Base-by-base conservation (phyloP, 148 eudicot species). In the Vaccinium corymbosum region DNA sequence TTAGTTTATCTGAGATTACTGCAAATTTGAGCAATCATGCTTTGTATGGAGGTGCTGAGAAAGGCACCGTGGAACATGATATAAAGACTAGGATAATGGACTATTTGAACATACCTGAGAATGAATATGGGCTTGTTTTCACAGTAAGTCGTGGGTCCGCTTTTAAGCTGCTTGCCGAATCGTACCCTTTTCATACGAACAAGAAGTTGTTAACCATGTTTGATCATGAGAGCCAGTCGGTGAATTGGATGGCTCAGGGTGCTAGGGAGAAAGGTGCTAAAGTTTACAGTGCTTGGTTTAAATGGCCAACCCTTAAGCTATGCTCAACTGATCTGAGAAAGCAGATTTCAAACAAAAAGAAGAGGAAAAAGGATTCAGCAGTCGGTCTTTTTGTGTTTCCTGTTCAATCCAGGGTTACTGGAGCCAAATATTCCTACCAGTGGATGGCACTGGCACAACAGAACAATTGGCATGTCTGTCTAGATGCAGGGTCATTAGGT, bases 361-460 rank as follows among this genome's bases (percentile, higher is more conserved):
- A 82, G 89, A 91, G 93, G 83, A 96, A 93, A 90, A 97, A 94
- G 85, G 97, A 94, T 85, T 89, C 98, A 29, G 94, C 97, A 0
- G 82, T 85, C 46, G 99, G 99, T 83, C 94, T 97, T 61, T 97
- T 97, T 82, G 99, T 91, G 35, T 97, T 95, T 76, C 99, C 99
- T 46, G 99, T 96, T 52, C 99, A 96, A 85, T 96, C 98, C 50
- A 87, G 99, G 57, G 99, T 96, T 49, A 96, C 97, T 2, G 99
- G 99, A 59, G 95, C 98, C 17, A 96, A 96, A 87, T 96, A 96
- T 88, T 97, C 99, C 38, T 97, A 97, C 80, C 99, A 97, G 79
- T 97, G 99, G 99, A 95, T 97, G 99, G 95, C 99, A 56, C 82
- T 97, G 76, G 99, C 99, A 17, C 98, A 95, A 85, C 98, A 97